These are phyloP conservation scores for Mortierella sp. DNA, from an alignment of 371 early-diverging fungal genomes.

Conservation along the genomic window DNA sequence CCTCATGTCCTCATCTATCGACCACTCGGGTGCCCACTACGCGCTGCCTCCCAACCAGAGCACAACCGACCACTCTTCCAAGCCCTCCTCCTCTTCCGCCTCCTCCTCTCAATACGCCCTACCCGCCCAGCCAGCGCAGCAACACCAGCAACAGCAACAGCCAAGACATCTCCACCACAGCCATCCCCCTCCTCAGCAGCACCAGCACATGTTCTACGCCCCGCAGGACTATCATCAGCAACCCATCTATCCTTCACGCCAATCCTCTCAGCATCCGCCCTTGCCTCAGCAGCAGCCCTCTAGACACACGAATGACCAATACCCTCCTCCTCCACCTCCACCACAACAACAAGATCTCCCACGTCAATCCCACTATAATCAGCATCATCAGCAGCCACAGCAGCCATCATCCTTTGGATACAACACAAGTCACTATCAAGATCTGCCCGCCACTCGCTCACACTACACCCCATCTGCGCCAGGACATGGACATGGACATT, in stretches of 20 bases:
- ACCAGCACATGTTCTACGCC: slow-evolving; percentile 6
- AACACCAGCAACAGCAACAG: slow-evolving; percentile 14
- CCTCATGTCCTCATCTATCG: slow-evolving; percentile 13
- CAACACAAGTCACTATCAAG: slow-evolving; percentile 1
- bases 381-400: slow-evolving; percentile 17
- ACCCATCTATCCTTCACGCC: slow-evolving; percentile 1
- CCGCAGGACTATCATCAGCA: slow-evolving; percentile 18
- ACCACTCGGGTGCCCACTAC: not conserved
- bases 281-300: slow-evolving; percentile 1
- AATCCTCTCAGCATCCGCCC: not conserved
- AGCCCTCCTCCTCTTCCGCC: not conserved
- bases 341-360: slow-evolving; percentile 14
- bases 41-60: no score
- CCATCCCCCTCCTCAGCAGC: slow-evolving; percentile 10
- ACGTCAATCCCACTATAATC: slow-evolving; percentile 6
- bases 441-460: not conserved
- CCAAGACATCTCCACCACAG: slow-evolving; percentile 2
- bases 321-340: not conserved
- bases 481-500: slow-evolving; percentile 10
- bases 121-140: slow-evolving; percentile 9
- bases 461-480: slow-evolving; percentile 12
- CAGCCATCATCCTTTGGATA: slow-evolving; percentile 10
- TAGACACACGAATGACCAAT: not conserved
- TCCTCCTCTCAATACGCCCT: no score
- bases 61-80: not conserved